Base-by-base conservation (phyloP, 768 basidiomycete species). In the Leccinum olivaceopallidum region DNA sequence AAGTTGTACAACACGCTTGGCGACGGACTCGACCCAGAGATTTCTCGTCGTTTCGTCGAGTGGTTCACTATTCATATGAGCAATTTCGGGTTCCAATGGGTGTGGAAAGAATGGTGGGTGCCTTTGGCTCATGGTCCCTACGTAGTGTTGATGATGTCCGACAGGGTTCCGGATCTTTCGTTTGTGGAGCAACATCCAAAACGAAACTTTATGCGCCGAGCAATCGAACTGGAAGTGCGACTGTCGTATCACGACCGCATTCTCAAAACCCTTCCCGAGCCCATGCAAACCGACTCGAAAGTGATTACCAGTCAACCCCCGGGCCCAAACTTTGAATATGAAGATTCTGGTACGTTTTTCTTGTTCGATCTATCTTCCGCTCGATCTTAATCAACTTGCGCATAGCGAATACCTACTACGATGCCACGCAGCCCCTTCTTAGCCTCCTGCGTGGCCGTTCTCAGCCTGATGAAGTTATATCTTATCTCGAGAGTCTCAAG, bases 1-100 rank as follows among this genome's bases (percentile, higher is more conserved):
- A 92, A 88, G 71, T 73, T 98, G 7, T 99, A 95, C 67, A 77
- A 76, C 14, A 73, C 82, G 9, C 80, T 98, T n/a, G 86, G 89
- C 0, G 90, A 92, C 42, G 94, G 92, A 0, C 78, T 98, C 32
- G 96, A 98, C 63, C 85, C 92, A 8, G 95, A 96, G 62, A 78
- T 92, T 55, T 80, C 88, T 2, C 83, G 88, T 53, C 81, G 93
- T 32, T 91, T 95, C 60, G 87, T 92, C 0, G 95, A 98, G 61
- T 99, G 97, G 97, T 97, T 98, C 66, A 83, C 93, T 2, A 81
- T 91, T 2, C 97, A 99, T 69, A 89, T 99, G 87, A 95, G 93
- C 65, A 99, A 99, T 76, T 99, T 98, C 73, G 89, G 88, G 26
- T 99, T 98, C 76, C 87, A 89, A 68, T 98, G 97, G 97, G 94